These are phyloP conservation scores for Magnolia sinica DNA, from an alignment of 164 flowering plant genomes.

Conservation along the genomic window DNA sequence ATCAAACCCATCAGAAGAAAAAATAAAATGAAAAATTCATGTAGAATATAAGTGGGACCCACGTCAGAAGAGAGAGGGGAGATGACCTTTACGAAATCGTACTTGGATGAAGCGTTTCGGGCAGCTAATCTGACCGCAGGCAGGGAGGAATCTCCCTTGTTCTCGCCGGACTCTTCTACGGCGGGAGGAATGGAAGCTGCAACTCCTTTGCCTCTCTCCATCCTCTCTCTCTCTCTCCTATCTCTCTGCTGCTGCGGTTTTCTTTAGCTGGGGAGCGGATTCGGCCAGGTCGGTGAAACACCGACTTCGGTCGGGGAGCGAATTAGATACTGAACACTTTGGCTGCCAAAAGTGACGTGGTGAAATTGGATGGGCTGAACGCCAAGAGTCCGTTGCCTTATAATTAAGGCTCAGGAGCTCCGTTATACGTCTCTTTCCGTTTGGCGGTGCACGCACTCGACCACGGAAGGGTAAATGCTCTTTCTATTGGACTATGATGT, in stretches of 20 bases:
- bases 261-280: background rate
- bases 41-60: background rate
- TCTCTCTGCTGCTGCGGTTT: background rate
- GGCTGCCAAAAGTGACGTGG: too few relatives aligned
- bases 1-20: background rate
- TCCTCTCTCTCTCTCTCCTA: slow-evolving; percentile 4
- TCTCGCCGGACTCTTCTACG: slow-evolving; percentile 7
- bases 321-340: too few relatives aligned
- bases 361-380: too few relatives aligned
- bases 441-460: too few relatives aligned
- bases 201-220: slow-evolving; percentile 46
- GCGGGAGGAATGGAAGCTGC: slow-evolving; percentile 1
- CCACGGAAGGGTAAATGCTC: too few relatives aligned
- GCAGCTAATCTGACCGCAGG: slow-evolving; percentile 40
- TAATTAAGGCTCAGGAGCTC: too few relatives aligned
- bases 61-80: background rate
- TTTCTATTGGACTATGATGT: too few relatives aligned
- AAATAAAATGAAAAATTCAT: background rate
- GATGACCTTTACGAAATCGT: slow-evolving; percentile 95
- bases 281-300: background rate
- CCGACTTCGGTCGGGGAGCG: too few relatives aligned
- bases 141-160: slow-evolving; percentile 13
- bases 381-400: too few relatives aligned
- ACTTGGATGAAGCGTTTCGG: slow-evolving; percentile 87
- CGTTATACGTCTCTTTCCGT: too few relatives aligned